Evolutionary conservation across 306 rosid genomes (phyloP).

Genomic region (Coriaria nepalensis): DNA sequence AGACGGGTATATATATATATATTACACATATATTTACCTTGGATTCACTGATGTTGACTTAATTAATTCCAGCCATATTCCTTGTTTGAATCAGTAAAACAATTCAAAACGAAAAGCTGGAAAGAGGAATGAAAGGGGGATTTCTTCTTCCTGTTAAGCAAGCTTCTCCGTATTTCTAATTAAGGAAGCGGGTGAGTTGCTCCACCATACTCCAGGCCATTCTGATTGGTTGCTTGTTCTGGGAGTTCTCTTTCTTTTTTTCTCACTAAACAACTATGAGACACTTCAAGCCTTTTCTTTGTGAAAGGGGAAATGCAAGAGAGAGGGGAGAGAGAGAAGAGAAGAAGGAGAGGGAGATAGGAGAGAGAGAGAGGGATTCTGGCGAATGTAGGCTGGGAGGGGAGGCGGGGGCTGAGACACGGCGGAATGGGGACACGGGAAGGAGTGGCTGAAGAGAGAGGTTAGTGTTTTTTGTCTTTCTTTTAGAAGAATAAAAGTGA

Average conservation of each 20-base stretch:
- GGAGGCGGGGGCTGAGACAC: constrained; percentile 24
- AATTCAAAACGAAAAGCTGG: constrained; percentile 2
- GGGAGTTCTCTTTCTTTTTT: too few relatives aligned
- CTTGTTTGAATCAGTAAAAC: background rate
- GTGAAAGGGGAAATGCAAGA: constrained; percentile 21
- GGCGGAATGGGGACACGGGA: constrained; percentile 35
- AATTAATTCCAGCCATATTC: constrained; percentile 54
- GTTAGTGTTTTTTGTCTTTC: too few relatives aligned
- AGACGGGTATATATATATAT: background rate
- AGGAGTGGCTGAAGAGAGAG: constrained; percentile 67
- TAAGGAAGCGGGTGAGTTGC: background rate
- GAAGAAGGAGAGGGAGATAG: constrained; percentile 14
- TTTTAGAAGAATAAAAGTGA: too few relatives aligned
- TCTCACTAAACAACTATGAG: constrained; percentile 22
- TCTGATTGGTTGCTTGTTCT: constrained; percentile 38
- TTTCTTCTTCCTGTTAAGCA: background rate
- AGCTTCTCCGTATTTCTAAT: background rate
- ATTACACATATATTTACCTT: constrained; percentile 10
- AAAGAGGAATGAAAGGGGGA: too few relatives aligned
- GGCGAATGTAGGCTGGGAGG: constrained; percentile 20
- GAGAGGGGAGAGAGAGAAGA: constrained; percentile 5
- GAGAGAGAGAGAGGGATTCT: constrained; percentile 10
- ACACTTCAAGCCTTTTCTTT: constrained; percentile 20
- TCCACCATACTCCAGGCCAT: background rate
- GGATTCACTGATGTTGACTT: constrained; percentile 70